A percentile compares a stretch with the other conserved stretches of the same genome.
Conservation (phyloP, 2,329 filamentous ascomycete species). For the Penicillium hordei region DNA sequence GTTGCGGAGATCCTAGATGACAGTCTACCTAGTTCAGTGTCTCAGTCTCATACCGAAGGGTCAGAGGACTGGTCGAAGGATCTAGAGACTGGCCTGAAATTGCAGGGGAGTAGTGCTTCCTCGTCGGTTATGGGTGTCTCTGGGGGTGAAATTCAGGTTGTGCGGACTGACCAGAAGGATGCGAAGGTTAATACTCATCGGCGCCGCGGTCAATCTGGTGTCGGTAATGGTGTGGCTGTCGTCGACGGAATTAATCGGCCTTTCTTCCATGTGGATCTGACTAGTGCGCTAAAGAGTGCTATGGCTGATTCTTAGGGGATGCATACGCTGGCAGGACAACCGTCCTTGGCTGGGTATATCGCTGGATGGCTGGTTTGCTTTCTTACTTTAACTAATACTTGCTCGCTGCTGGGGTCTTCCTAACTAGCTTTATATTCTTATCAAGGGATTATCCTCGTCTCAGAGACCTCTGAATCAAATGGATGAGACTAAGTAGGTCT, state of each 20-base stretch:
- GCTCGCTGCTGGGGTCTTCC: neutral
- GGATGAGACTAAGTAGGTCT: neutral
- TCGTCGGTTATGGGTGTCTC: neutral
- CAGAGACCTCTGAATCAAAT: neutral
- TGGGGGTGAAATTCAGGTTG: neutral
- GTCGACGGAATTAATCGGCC: constrained; percentile 79
- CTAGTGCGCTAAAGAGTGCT: constrained; percentile 78
- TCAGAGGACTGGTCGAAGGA: neutral
- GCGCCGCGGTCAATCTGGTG: constrained; percentile 52
- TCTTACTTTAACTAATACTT: neutral
- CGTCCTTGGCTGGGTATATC: neutral
- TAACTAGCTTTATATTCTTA: neutral
- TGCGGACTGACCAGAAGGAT: neutral
- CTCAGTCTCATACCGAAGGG: neutral
- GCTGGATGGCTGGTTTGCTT: neutral
- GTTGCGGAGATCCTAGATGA: neutral
- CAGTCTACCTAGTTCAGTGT: neutral
- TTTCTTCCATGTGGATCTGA: constrained; percentile 86
- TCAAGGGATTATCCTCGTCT: neutral
- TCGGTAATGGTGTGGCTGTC: constrained; percentile 55
- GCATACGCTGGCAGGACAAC: neutral
- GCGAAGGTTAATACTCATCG: neutral
- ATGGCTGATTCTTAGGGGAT: constrained; percentile 58
- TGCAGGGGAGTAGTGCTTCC: neutral
- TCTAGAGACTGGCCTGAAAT: neutral